Evolutionary conservation across 345 rosid genomes (phyloP), one percentile per base, ranked within the genome.

Genomic region (Acer negundo): DNA sequence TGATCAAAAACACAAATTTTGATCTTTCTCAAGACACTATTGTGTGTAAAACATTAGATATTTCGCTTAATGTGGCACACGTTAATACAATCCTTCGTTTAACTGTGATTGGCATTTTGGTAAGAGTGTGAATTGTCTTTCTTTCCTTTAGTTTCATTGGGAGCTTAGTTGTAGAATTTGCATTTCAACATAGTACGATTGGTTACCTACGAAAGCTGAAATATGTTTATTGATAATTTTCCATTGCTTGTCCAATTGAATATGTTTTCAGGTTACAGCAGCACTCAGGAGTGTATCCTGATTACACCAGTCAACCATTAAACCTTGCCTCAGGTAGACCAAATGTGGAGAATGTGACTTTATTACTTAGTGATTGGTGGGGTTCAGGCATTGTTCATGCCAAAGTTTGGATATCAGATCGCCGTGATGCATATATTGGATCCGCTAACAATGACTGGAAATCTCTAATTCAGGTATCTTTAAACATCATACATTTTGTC

Each of bases 401-500:
- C 7, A 94, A 94, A 83, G 95, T 93, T 79, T 94, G 97, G 98
- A 91, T 93, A 73, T 90, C 95, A 0, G 93, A 94, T 87, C 58
- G 49, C 44, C 83, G 84, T 10, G 90, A 94, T 74, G 91, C 90
- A 9, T 94, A 94, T 76, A 94, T 94, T 69, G 95, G 97, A 47
- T 93, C 97, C 71, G 98, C 98, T 1, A 92, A 94, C 81, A 92
- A 91, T 84, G 98, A 92, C 70, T 92, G 97, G 98, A 94, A 94
- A 80, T 91, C 98, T 84, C 92, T 92, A 68, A 91, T 94, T 78
- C 98, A 90, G 97, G 98, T 92, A 80, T 63, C 26, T 10, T 17
- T 9, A 53, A 20, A 55, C 28, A 49, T 67, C 20, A 58, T 31
- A 65, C 67, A 13, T 10, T 63, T 12, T 42, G 9, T 49, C 1